A percentile compares a stretch with the other conserved stretches of the same genome.
Conservation (phyloP, 345 rosid species). For the Leavenworthia alabamica region DNA sequence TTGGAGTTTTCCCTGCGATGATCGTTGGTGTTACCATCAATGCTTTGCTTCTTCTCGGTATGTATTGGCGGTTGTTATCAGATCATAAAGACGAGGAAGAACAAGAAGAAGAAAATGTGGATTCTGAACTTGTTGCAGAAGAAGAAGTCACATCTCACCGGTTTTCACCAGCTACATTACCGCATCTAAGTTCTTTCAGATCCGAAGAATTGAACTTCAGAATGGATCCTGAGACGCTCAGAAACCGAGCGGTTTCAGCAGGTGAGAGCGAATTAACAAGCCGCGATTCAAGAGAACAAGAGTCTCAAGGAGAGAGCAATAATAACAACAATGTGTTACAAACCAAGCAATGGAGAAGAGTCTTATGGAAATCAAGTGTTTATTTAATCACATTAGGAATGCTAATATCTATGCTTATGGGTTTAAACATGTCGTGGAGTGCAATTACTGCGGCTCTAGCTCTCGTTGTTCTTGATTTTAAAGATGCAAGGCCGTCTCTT, state of each 20-base stretch:
- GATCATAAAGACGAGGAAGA: constrained; percentile 40
- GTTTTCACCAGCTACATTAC: constrained; percentile 67
- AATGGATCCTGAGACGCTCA: constrained; percentile 36
- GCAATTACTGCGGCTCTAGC: constrained; percentile 78
- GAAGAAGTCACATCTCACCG: constrained; percentile 54
- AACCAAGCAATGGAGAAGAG: constrained; percentile 41
- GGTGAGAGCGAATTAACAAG: constrained; percentile 32
- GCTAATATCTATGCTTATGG: constrained; percentile 59
- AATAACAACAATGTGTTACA: background rate
- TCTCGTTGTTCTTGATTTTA: constrained; percentile 76
- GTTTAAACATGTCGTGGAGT: constrained; percentile 88
- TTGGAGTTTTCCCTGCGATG: constrained; percentile 66
- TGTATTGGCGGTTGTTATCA: constrained; percentile 66
- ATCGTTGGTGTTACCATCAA: constrained; percentile 53
- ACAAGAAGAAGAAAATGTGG: constrained; percentile 33
- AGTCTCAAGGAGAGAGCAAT: constrained; percentile 23
- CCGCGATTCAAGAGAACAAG: constrained; percentile 23
- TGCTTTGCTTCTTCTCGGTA: constrained; percentile 44
- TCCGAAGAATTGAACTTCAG: constrained; percentile 42
- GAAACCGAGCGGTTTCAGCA: constrained; percentile 36
- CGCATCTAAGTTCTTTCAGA: constrained; percentile 24
- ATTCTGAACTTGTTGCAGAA: constrained; percentile 34
- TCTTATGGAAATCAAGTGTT: constrained; percentile 55
- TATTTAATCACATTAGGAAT: constrained; percentile 60
- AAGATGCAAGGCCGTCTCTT: constrained; percentile 68